Conservation (phyloP, 1,139 yeast species). For the Suhomyces terraborum region DNA sequence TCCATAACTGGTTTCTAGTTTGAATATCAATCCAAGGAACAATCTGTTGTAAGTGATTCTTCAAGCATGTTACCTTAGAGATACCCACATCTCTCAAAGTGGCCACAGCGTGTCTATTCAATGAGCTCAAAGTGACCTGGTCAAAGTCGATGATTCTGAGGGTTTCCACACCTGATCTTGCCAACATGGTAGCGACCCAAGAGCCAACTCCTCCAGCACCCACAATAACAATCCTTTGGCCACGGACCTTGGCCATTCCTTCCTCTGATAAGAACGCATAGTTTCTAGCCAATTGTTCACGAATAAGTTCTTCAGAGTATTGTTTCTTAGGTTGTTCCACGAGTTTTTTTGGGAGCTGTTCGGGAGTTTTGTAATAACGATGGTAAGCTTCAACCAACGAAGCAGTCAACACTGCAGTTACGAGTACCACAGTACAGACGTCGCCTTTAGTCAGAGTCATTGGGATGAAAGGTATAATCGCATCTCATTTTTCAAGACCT, state of each 20-base stretch:
- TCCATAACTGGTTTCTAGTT: slow-evolving; percentile 77
- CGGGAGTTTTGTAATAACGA: slow-evolving; percentile 18
- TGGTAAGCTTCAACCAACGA: slow-evolving; percentile 45
- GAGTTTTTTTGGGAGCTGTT: neutral
- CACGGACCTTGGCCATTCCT: slow-evolving; percentile 75
- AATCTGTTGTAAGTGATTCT: slow-evolving; percentile 59
- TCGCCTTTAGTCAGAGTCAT: slow-evolving; percentile 6
- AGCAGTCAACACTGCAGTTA: slow-evolving; percentile 44
- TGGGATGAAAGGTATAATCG: slow-evolving; percentile 1
- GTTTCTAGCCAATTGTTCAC: slow-evolving; percentile 91
- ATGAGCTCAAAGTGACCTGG: slow-evolving; percentile 87
- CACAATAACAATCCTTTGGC: slow-evolving; percentile 81
- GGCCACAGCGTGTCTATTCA: slow-evolving; percentile 94
- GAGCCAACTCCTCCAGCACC: slow-evolving; percentile 99
- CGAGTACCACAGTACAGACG: slow-evolving; percentile 31
- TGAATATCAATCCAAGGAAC: slow-evolving; percentile 94
- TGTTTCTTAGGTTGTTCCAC: neutral
- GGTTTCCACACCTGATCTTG: slow-evolving; percentile 83
- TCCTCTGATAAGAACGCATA: slow-evolving; percentile 86
- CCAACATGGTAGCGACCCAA: slow-evolving; percentile 91
- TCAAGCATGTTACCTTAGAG: slow-evolving; percentile 80
- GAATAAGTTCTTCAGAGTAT: slow-evolving; percentile 73
- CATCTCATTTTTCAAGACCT: slow-evolving; percentile 11
- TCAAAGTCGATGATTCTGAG: slow-evolving; percentile 88
- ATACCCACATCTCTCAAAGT: slow-evolving; percentile 85